These are phyloP conservation scores for Porphyrellus cyaneotinctus DNA, from an alignment of 768 basidiomycete species.

Conservation along the genomic window DNA sequence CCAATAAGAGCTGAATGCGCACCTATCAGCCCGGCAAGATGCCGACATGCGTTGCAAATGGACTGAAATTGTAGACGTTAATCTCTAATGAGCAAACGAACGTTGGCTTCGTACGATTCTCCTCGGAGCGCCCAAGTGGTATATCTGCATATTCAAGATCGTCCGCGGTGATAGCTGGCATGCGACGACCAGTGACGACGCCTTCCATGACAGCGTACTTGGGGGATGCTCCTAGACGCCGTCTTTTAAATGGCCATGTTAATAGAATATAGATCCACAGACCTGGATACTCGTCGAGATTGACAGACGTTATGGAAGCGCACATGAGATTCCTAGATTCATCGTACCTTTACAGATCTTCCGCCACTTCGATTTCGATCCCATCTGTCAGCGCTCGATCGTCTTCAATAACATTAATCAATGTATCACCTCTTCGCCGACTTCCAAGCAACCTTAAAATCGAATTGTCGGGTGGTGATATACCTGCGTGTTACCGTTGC, in stretches of 20 bases:
- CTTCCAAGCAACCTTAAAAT: conserved; percentile 19
- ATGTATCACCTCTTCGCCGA: conserved; percentile 14
- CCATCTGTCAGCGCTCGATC: conserved; percentile 12
- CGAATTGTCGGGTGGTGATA: conserved; percentile 9
- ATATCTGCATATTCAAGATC: conserved; percentile 12
- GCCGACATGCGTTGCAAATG: conserved; percentile 4
- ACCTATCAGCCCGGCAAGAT: conserved; percentile 11
- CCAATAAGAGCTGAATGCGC: conserved; percentile 4
- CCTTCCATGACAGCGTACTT: conserved; percentile 13
- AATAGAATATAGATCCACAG: conserved; percentile 17
- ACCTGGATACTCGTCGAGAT: conserved; percentile 17
- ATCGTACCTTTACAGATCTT: conserved; percentile 22
- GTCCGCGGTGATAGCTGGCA: conserved; percentile 24
- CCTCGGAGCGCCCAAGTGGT: conserved; percentile 21
- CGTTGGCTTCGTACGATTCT: conserved; percentile 12
- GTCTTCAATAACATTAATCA: conserved; percentile 16
- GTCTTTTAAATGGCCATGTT: conserved; percentile 5
- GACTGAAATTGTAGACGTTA: conserved; percentile 19
- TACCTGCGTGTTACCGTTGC: conserved; percentile 3
- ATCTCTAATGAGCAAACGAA: conserved; percentile 12
- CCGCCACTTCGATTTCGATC: conserved; percentile 17
- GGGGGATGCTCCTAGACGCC: conserved; percentile 13
- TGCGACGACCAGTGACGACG: neutral
- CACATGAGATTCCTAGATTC: conserved; percentile 16
- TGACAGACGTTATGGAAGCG: conserved; percentile 21